Conservation (phyloP, 768 basidiomycete species). For the Rhodocollybia butyracea region DNA sequence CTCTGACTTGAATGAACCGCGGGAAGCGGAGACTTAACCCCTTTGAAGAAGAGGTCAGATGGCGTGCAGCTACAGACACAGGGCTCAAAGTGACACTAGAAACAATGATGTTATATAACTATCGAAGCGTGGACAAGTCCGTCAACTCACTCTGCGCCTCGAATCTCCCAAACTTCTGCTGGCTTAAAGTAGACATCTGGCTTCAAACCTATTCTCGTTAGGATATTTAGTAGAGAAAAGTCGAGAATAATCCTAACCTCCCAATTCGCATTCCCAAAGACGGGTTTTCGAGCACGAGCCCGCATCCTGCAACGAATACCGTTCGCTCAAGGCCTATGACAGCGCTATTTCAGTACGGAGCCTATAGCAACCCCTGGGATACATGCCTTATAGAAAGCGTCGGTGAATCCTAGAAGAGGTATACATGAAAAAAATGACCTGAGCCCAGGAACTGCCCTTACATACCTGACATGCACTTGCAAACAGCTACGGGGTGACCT, state of each 20-base stretch:
- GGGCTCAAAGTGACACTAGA: constrained; percentile 79
- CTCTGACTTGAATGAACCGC: constrained; percentile 69
- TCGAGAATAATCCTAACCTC: constrained; percentile 41
- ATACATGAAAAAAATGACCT: constrained; percentile 2
- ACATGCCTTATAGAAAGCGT: constrained; percentile 71
- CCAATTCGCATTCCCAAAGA: constrained; percentile 60
- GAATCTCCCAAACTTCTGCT: constrained; percentile 86
- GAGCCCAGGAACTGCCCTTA: constrained; percentile 2
- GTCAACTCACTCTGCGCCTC: constrained; percentile 60
- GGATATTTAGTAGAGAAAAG: constrained; percentile 1
- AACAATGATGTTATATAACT: constrained; percentile 6
- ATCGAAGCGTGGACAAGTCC: constrained; percentile 5
- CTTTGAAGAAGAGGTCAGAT: constrained; percentile 45
- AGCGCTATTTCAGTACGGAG: background rate
- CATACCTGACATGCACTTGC: constrained; percentile 87
- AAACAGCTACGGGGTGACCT: constrained; percentile 69
- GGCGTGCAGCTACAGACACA: constrained; percentile 75
- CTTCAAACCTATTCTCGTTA: constrained; percentile 43
- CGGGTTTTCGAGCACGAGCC: constrained; percentile 50
- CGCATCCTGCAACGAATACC: constrained; percentile 56
- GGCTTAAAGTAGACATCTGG: constrained; percentile 73
- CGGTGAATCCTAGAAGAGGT: constrained; percentile 62
- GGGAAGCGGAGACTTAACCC: constrained; percentile 89
- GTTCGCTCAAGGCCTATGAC: constrained; percentile 55
- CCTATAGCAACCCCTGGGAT: background rate